phyloP scores from a whole-genome alignment of 1,139 yeast genomes.

The Taiozyma sp. region DNA sequence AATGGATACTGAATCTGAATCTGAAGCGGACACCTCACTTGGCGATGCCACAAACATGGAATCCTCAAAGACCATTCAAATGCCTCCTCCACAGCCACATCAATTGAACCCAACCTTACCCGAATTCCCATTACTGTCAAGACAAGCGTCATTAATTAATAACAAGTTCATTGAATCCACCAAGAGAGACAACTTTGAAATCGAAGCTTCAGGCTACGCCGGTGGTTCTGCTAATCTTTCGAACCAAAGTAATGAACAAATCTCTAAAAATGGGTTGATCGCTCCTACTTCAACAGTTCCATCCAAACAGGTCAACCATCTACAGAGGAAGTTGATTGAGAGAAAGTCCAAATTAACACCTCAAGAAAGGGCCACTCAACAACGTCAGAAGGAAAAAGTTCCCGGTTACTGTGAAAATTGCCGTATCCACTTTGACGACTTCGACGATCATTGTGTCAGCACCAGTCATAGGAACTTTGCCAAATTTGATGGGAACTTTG shows the following conservation, averaged over 20 bases:
- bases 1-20: background rate
- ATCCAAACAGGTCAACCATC: constrained; percentile 58
- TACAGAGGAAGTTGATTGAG: constrained; percentile 43
- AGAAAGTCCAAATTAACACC: constrained; percentile 25
- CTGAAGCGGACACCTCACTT: background rate
- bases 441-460: constrained; percentile 70
- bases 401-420: constrained; percentile 94
- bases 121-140: constrained; percentile 16
- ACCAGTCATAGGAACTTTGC: constrained; percentile 83
- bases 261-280: constrained; percentile 61
- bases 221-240: constrained; percentile 56
- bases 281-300: constrained; percentile 65
- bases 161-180: constrained; percentile 22
- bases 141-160: constrained; percentile 27
- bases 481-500: constrained; percentile 62
- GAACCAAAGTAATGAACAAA: constrained; percentile 22
- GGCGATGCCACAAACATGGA: background rate
- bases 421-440: constrained; percentile 75
- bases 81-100: constrained; percentile 16
- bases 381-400: constrained; percentile 19
- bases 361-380: constrained; percentile 9
- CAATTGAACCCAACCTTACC: constrained; percentile 9
- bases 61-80: background rate
- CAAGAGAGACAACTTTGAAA: constrained; percentile 50
- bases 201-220: constrained; percentile 77